phyloP scores from a whole-genome alignment of 768 basidiomycete genomes.

The Termitomyces sp. region DNA sequence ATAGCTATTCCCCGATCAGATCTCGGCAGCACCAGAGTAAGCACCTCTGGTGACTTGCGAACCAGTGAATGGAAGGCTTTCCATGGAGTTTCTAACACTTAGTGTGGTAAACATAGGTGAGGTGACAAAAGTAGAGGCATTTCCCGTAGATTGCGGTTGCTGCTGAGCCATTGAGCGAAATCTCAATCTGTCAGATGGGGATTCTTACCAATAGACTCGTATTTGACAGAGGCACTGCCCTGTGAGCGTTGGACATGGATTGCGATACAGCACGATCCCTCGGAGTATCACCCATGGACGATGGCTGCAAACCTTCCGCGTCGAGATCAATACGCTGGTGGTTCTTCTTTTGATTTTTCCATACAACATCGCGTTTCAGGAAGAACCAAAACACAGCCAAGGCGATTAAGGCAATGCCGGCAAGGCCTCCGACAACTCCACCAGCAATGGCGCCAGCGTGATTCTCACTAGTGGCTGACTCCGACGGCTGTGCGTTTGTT shows the following conservation, averaged over 20 bases:
- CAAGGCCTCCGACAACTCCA: slow-evolving; percentile 50
- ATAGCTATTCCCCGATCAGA: slow-evolving; percentile 13
- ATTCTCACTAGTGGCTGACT: background rate
- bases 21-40: slow-evolving; percentile 26
- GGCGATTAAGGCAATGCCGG: slow-evolving; percentile 32
- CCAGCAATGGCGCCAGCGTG: slow-evolving; percentile 59
- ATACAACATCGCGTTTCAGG: slow-evolving; percentile 10
- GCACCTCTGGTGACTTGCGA: slow-evolving; percentile 16
- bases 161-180: background rate
- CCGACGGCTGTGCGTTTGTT: background rate
- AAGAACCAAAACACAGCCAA: slow-evolving; percentile 34
- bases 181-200: background rate
- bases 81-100: slow-evolving; percentile 21
- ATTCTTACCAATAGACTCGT: slow-evolving; percentile 1
- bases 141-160: slow-evolving; percentile 13
- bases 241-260: slow-evolving; percentile 7
- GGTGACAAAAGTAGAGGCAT: slow-evolving; percentile 18
- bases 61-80: slow-evolving; percentile 19
- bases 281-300: background rate
- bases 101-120: slow-evolving; percentile 25
- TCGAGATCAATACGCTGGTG: slow-evolving; percentile 8
- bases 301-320: slow-evolving; percentile 9
- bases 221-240: background rate
- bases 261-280: background rate
- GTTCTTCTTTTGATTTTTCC: slow-evolving; percentile 1